phyloP scores from a whole-genome alignment of 2,329 filamentous ascomycete genomes.

The Shiraia sp. region DNA sequence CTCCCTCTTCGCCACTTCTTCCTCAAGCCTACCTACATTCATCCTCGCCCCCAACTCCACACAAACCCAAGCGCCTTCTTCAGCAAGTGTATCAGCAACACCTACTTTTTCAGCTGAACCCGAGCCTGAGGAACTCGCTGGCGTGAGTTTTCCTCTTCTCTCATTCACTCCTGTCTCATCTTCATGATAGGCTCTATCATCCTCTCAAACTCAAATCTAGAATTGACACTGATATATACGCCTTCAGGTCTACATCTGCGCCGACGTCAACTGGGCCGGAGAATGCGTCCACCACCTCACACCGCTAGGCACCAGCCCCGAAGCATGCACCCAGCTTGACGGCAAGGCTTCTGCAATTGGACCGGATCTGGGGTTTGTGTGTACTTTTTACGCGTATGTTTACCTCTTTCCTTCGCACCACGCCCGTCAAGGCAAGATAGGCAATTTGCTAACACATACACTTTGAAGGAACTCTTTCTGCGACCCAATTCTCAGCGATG shows the following conservation, averaged over 20 bases:
- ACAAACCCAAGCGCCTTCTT: neutral
- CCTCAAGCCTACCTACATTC: neutral
- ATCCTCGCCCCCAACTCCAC: neutral
- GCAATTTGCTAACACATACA: neutral
- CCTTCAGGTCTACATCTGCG: slow-evolving; percentile 32
- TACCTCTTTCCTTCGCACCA: neutral
- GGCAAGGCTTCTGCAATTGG: slow-evolving; percentile 21
- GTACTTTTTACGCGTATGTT: slow-evolving; percentile 35
- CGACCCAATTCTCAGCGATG: slow-evolving; percentile 9
- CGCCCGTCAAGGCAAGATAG: neutral
- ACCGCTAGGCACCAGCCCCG: slow-evolving; percentile 15
- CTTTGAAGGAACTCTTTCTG: slow-evolving; percentile 20
- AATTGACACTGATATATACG: neutral
- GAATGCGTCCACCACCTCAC: slow-evolving; percentile 15
- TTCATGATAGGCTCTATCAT: slow-evolving; percentile 1
- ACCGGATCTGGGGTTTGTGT: slow-evolving; percentile 26
- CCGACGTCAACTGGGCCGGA: slow-evolving; percentile 26
- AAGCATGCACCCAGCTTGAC: slow-evolving; percentile 21
- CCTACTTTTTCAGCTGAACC: neutral
- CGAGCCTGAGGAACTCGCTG: too few species aligned
- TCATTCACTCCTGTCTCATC: too few species aligned
- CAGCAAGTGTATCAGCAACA: neutral
- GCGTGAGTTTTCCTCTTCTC: too few species aligned
- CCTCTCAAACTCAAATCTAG: slow-evolving; percentile 4
- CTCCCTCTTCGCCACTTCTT: too few species aligned